Evolutionary conservation across 192 early-diverging fungal species (phyloP).

Genomic region (Podila verticillata): DNA sequence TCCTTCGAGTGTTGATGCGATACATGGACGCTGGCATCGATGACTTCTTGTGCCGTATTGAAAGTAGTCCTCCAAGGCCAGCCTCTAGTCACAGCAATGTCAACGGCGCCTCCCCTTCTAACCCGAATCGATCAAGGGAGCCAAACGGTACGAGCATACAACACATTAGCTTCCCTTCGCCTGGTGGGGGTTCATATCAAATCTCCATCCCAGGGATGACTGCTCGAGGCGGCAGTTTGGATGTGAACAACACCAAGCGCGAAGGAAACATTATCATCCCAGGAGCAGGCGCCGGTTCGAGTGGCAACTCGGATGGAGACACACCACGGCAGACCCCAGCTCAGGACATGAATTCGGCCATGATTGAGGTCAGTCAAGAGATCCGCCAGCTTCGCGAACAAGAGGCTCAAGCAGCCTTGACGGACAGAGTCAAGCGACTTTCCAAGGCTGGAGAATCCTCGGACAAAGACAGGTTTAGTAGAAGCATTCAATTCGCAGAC

Average conservation of each 20-base stretch:
- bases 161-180: not conserved
- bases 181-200: not conserved
- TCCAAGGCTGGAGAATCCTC: slow-evolving; percentile 24
- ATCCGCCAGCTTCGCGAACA: slow-evolving; percentile 46
- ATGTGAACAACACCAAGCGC: not conserved
- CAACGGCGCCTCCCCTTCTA: no score
- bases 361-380: slow-evolving; percentile 42
- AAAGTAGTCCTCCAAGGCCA: not conserved
- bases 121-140: no score
- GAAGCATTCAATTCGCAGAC: slow-evolving; percentile 10
- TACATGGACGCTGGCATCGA: slow-evolving; percentile 3
- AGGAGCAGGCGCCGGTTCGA: not conserved
- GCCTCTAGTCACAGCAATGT: no score
- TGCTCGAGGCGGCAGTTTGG: slow-evolving; percentile 3
- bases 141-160: not conserved
- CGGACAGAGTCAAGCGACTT: slow-evolving; percentile 39
- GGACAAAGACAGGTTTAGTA: slow-evolving; percentile 40
- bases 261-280: slow-evolving; percentile 26
- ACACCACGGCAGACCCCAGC: slow-evolving; percentile 13
- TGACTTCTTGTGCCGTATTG: not conserved
- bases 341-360: slow-evolving; percentile 42
- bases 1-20: slow-evolving; percentile 6
- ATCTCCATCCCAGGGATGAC: slow-evolving; percentile 9
- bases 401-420: slow-evolving; percentile 40
- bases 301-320: slow-evolving; percentile 3